Percentiles rank a stretch among this genome's conserved stretches.
These are phyloP conservation scores for Saccharomycopsis sp. DNA, from an alignment of 805 yeast genomes.

Conservation along the genomic window DNA sequence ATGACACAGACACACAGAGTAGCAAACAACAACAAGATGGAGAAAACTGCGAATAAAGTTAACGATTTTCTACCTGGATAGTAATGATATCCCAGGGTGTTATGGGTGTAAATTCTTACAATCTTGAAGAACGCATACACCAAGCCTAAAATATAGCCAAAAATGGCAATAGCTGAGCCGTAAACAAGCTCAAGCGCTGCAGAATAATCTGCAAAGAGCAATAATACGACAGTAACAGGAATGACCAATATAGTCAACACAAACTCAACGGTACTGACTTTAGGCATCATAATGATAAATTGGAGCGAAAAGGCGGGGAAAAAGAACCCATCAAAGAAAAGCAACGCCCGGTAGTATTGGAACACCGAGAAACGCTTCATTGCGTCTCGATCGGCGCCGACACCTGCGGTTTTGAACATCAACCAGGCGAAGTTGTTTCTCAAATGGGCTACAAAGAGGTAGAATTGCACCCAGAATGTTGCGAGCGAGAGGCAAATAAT, in stretches of 20 bases:
- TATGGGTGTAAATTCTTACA: constrained; percentile 34
- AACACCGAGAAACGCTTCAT: constrained; percentile 29
- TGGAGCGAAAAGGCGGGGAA: constrained; percentile 38
- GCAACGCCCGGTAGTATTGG: constrained; percentile 31
- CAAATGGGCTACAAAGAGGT: constrained; percentile 28
- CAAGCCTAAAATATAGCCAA: constrained; percentile 30
- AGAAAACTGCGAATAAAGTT: constrained; percentile 33
- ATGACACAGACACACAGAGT: constrained; percentile 8
- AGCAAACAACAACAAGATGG: constrained; percentile 27
- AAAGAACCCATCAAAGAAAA: constrained; percentile 32
- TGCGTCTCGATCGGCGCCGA: constrained; percentile 34
- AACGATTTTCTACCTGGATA: constrained; percentile 37
- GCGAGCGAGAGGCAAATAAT: constrained; percentile 31
- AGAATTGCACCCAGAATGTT: constrained; percentile 30
- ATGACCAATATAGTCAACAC: constrained; percentile 34
- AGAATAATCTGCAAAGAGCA: constrained; percentile 32
- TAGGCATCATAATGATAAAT: constrained; percentile 35
- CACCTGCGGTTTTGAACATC: constrained; percentile 35
- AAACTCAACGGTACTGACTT: constrained; percentile 31
- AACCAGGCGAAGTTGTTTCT: constrained; percentile 33
- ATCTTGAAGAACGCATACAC: constrained; percentile 36
- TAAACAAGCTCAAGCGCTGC: constrained; percentile 29
- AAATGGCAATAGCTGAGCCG: constrained; percentile 25
- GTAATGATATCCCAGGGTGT: constrained; percentile 29
- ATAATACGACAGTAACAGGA: constrained; percentile 28